Evolutionary conservation across 306 rosid species (phyloP).

Genomic region (Rosa persica): DNA sequence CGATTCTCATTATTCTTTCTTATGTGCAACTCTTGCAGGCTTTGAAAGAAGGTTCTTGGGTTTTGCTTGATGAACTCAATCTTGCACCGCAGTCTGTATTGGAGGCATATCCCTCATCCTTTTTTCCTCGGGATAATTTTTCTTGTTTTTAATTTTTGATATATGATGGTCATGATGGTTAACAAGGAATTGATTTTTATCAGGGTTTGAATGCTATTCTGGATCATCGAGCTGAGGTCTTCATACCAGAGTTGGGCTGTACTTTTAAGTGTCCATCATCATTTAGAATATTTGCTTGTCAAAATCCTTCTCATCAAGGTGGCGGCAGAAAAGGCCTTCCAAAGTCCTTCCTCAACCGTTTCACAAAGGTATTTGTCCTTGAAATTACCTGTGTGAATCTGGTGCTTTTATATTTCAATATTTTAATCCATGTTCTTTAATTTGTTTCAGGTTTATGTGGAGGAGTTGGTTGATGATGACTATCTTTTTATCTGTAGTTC

Average conservation of each 20-base stretch:
- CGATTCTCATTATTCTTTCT: constrained; percentile 11
- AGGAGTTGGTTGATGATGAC: constrained; percentile 79
- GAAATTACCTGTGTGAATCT: constrained; percentile 6
- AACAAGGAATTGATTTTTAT: constrained; percentile 9
- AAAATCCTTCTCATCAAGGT: constrained; percentile 91
- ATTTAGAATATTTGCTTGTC: constrained; percentile 94
- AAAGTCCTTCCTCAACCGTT: constrained; percentile 86
- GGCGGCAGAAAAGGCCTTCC: constrained; percentile 98
- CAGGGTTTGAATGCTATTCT: constrained; percentile 96
- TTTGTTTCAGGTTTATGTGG: constrained; percentile 80
- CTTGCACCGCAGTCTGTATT: constrained; percentile 96
- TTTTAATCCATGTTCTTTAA: constrained; percentile 3
- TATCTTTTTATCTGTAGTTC: constrained; percentile 77
- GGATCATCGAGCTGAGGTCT: constrained; percentile 98
- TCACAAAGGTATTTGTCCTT: constrained; percentile 66
- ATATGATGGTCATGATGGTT: constrained; percentile 17
- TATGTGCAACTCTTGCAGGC: constrained; percentile 53
- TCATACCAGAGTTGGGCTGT: constrained; percentile 80
- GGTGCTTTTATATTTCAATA: constrained; percentile 4
- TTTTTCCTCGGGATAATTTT: constrained; percentile 2
- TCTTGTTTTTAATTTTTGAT: constrained; percentile 1
- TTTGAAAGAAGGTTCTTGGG: constrained; percentile 92
- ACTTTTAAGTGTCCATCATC: constrained; percentile 84
- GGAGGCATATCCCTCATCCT: constrained; percentile 52
- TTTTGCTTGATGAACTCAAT: constrained; percentile 94